Conservation (phyloP, 176 grass and related monocot genomes). For the Urochloa ruziziensis region DNA sequence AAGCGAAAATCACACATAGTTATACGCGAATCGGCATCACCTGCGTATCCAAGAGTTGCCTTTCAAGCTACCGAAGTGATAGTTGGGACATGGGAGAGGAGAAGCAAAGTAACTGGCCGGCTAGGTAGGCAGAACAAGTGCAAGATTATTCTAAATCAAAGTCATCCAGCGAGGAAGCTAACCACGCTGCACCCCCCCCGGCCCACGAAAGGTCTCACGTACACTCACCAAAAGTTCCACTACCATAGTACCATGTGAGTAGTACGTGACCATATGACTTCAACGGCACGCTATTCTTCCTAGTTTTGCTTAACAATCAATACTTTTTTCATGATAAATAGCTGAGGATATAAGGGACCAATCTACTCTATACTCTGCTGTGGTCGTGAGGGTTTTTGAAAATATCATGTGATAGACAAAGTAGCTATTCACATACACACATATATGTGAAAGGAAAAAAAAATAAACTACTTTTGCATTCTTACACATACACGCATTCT, state of each 20-base stretch:
- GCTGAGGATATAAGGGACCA: too few species aligned
- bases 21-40: neutral
- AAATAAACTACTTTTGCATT: too few species aligned
- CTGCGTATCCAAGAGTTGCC: slow-evolving; percentile 16
- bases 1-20: too few species aligned
- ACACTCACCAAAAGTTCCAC: neutral
- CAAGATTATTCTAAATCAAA: neutral
- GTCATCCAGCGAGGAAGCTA: neutral
- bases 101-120: neutral
- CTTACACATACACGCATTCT: too few species aligned
- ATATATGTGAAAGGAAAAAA: too few species aligned
- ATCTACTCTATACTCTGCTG: too few species aligned
- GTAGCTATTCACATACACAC: too few species aligned
- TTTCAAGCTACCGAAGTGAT: slow-evolving; percentile 37
- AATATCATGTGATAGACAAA: too few species aligned
- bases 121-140: neutral
- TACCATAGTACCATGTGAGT: neutral
- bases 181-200: too few species aligned
- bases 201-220: too few species aligned
- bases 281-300: neutral
- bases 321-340: neutral
- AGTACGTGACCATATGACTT: neutral
- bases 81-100: neutral
- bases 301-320: neutral
- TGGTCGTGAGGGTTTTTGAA: too few species aligned